These are phyloP conservation scores for Andrographis paniculata DNA, from an alignment of 305 asterid genomes.

Conservation along the genomic window DNA sequence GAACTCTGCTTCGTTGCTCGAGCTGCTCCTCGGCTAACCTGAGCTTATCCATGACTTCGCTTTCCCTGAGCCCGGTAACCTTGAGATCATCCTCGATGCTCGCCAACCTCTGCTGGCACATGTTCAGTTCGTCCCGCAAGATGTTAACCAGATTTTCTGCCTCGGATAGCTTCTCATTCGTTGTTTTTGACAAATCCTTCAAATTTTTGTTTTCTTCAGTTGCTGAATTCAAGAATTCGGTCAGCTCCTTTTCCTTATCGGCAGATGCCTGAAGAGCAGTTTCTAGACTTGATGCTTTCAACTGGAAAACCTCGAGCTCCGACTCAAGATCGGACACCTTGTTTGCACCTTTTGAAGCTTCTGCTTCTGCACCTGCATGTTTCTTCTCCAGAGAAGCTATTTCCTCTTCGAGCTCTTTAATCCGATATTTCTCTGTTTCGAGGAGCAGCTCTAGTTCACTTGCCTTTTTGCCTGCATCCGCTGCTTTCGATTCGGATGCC, in stretches of 20 bases:
- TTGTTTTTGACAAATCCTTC: slow-evolving; percentile 38
- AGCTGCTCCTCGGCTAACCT: slow-evolving; percentile 70
- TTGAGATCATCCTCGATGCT: slow-evolving; percentile 55
- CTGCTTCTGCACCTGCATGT: slow-evolving; percentile 39
- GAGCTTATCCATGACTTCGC: slow-evolving; percentile 51
- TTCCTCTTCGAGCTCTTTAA: slow-evolving; percentile 83
- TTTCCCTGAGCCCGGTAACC: slow-evolving; percentile 48
- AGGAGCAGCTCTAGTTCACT: slow-evolving; percentile 71
- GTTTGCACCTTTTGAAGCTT: slow-evolving; percentile 33
- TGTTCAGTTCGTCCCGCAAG: slow-evolving; percentile 44
- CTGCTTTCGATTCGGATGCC: slow-evolving; percentile 60
- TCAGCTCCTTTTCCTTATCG: slow-evolving; percentile 58
- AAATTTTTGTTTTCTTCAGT: slow-evolving; percentile 59
- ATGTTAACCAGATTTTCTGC: slow-evolving; percentile 53
- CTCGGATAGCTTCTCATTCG: slow-evolving; percentile 61
- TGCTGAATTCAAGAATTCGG: slow-evolving; percentile 28
- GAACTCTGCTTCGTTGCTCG: slow-evolving; percentile 40
- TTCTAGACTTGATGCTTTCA: slow-evolving; percentile 63
- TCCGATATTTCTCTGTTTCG: slow-evolving; percentile 62
- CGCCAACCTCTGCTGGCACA: slow-evolving; percentile 52
- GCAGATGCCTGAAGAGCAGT: slow-evolving; percentile 44
- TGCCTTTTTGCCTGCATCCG: slow-evolving; percentile 44
- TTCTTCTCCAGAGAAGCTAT: slow-evolving; percentile 46
- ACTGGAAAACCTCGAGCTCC: slow-evolving; percentile 47
- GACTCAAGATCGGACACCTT: slow-evolving; percentile 58